phyloP scores from a whole-genome alignment of 1,284 basidiomycete species.

The Schizophyllum amplum region DNA sequence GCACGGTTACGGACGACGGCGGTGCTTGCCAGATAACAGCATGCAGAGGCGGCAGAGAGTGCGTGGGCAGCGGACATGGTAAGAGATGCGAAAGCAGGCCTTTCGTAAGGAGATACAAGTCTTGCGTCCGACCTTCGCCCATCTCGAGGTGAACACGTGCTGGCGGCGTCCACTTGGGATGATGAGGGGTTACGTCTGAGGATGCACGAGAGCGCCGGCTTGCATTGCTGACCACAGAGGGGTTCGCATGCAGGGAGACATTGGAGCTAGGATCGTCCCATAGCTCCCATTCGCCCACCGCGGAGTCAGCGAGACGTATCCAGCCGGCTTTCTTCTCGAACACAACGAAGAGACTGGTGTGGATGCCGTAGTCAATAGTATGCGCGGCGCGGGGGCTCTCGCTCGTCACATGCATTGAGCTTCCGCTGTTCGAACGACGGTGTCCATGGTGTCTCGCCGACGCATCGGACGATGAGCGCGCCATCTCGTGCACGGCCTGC shows the following conservation, averaged over 20 bases:
- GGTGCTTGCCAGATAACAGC: slow-evolving; percentile 49
- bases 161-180: slow-evolving; percentile 47
- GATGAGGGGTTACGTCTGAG: slow-evolving; percentile 38
- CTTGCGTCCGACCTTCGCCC: slow-evolving; percentile 19
- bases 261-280: slow-evolving; percentile 33
- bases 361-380: slow-evolving; percentile 47
- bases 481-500: slow-evolving; percentile 50
- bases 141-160: slow-evolving; percentile 42
- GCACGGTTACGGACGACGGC: slow-evolving; percentile 46
- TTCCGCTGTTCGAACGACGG: slow-evolving; percentile 24
- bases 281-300: slow-evolving; percentile 68
- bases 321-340: slow-evolving; percentile 79
- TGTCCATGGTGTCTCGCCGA: slow-evolving; percentile 19
- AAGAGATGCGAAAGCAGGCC: slow-evolving; percentile 63
- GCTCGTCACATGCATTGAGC: slow-evolving; percentile 10
- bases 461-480: slow-evolving; percentile 32
- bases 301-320: slow-evolving; percentile 70
- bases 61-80: slow-evolving; percentile 56
- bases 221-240: slow-evolving; percentile 19
- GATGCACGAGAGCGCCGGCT: slow-evolving; percentile 43
- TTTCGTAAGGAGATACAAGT: slow-evolving; percentile 56
- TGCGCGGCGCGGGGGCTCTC: slow-evolving; percentile 21
- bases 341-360: slow-evolving; percentile 66
- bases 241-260: slow-evolving; percentile 2
- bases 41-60: slow-evolving; percentile 42